Evolutionary conservation across 1,284 basidiomycete species (phyloP), one percentile per base, ranked within the genome.

Genomic region (Moesziomyces globuligerus): DNA sequence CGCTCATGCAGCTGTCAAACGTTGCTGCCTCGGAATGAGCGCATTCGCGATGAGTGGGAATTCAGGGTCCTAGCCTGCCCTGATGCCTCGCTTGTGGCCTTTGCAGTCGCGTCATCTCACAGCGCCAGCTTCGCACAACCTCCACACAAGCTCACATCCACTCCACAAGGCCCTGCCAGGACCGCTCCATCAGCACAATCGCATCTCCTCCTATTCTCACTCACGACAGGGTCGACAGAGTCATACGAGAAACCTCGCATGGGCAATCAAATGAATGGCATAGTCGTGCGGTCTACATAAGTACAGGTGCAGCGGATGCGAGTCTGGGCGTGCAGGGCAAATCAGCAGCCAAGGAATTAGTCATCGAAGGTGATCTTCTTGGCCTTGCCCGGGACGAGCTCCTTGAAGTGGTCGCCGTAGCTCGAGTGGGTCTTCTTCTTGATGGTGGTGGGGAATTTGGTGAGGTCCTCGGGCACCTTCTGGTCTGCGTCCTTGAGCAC

Each of bases 381-480:
- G 23, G 93, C 89, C 15, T 88, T 89, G 34, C 89, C 89, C 15
- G 90, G 89, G 40, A 88, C 87, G 11, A 83, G 64, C 64, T 83
- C 83, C 56, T 80, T 80, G 70, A 78, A 83, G 60, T 83, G 82
- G 46, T 83, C 81, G 24, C 83, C 82, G 56, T 83, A 83, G 47
- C 87, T 90, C 46, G 90, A 85, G 74, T 94, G 92, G 59, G 90
- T 89, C 86, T 91, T 94, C 86, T 97, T 97, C 86, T 96, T 96
- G 85, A 98, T 94, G 47, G 93, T 77, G 11, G 93, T 92, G 32
- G 94, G 93, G 87, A 98, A 98, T 81, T 90, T 90, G 77, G 90
- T 88, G 84, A 97, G 86, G 23, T 85, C 89, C 78, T 91, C 89
- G 45, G 90, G 89, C n/a, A 85, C 83, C 25, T 84, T 83, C 41